Base-by-base conservation (phyloP, 2,329 filamentous ascomycete genomes). In the Anisogramma anomala region DNA sequence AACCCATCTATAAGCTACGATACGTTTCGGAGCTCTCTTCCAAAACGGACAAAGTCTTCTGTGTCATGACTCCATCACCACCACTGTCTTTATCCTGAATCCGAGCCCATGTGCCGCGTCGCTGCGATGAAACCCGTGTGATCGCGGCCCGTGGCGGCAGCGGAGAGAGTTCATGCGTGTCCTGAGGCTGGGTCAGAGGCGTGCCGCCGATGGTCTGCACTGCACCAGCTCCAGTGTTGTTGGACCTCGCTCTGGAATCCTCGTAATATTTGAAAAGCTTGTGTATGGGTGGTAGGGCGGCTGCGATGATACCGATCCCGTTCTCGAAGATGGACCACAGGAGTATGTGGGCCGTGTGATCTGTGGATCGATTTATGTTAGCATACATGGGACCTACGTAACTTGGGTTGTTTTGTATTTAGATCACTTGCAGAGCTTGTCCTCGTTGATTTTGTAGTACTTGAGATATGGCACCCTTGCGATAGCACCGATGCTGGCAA, bases 381-480 rank as follows among this genome's bases (percentile, higher is more conserved):
- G 25, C 26, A 10, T 33, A n/a, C n/a, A n/a, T n/a, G 7, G 31
- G 9, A 13, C 8, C 27, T 14, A 6, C 7, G n/a, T 4, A 6
- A 30, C 5, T 4, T 6, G 6, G 11, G n/a, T 13, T 2, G 15
- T n/a, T 1, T 3, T 17, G 28, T 1, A 6, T 22, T 38, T 10
- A n/a, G n/a, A n/a, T 2, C 55, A 64, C 43, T 66, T 63, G 65
- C 65, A 67, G 0, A 69, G 54, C 46, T 62, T 62, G 39, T 68
- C 64, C 14, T 41, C 39, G 2, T 20, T 15, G 6, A 51, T 48
- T 14, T 57, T 58, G 9, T 62, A 64, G 36, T 66, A 64, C 38
- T 57, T 59, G 59, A 64, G 22, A 19, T 36, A 41, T 9, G 39
- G 33, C 4, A 36, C 7, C 4, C 39, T 25, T 13, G 39, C 33